Base-by-base conservation (phyloP, 306 rosid species). In the Trifolium subterraneum region DNA sequence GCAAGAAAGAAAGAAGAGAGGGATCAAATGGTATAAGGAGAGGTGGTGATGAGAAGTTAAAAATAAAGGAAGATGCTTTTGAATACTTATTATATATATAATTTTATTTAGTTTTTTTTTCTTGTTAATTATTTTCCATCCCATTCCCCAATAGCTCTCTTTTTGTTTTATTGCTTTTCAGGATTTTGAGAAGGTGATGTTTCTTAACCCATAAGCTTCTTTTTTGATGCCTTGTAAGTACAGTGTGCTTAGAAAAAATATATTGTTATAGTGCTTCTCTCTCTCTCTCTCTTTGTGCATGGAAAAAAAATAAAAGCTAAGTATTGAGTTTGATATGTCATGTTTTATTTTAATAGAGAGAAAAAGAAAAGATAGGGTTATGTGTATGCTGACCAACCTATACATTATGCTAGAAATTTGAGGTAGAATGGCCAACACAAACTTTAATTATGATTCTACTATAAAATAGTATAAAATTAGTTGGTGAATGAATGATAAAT, bases 131-230 rank as follows among this genome's bases (percentile, higher is more conserved):
- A 63, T 70, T 38, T 67, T 60, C 50, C 61, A 70, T n/a, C 51
- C 78, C 39, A 25, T 44, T 16, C 35, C 59, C 50, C 41, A 31
- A 56, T 64, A 68, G 59, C 66, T 62, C 74, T 85, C 88, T 86
- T 87, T 90, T 93, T 88, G 93, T 90, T 87, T 86, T 83, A 75
- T 84, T 82, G 75, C 93, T 90, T 93, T 93, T 78, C 86, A 87
- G 96, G 92, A 89, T 88, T 93, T 67, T 81, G 90, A 81, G 96
- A 84, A 81, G 81, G 82, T 15, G 79, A 78, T 77, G 84, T 93
- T 88, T 80, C 96, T 90, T 93, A 90, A 83, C 84, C 74, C 79
- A 82, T 87, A 93, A 93, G 96, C 87, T 83, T 84, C 87, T 83
- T 72, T 54, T 84, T 25, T 68, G 75, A 79, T 73, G 70, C 86